Base-by-base conservation (phyloP, 176 grass and related monocot genomes). In the Lolium rigidum region DNA sequence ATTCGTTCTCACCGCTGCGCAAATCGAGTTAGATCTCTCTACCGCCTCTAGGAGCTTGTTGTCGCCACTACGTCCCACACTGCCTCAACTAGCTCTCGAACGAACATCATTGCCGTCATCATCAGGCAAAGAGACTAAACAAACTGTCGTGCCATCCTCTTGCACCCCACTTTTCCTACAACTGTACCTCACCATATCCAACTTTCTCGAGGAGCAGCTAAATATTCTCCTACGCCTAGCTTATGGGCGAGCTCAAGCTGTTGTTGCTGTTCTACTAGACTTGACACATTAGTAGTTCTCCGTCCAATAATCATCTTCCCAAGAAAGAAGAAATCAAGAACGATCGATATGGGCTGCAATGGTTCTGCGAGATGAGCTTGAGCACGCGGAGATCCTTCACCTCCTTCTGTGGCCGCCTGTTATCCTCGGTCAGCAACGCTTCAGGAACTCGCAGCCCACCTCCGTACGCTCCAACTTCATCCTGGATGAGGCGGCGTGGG, bases 101-200 rank as follows among this genome's bases (percentile, higher is more conserved):
- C 31, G 31, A 35, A 35, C 80, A 87, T 87, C 76, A 76, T 87
- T 37, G 31, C 31, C 68, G 56, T 84, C 68, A 76, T 84, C 68
- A 80, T 57, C 88, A 78, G 61, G 61, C 61, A 74, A 66, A 15
- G 82, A 88, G 82, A 75, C 72, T 85, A 43, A 51, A 61, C 70
- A 85, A 85, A 82, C 86, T 70, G 62, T 77, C 82, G 76, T 91
- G 86, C 77, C 90, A 88, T 38, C 61, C 61, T 85, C 11, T 26
- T 91, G 90, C 86, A 79, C 90, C 90, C 86, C 82, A 91, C 90
- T 82, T 12, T 15, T 86, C 86, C 86, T 82, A 70, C 90, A 91
- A 77, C 70, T 82, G 77, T 85, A 91, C 88, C 90, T 81, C 86
- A 88, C 90, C 90, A 82, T 88, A 88, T 88, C 90, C 70, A 91